Conservation (phyloP, 163 green algal genomes). For the Trebouxia gelatinosa region DNA sequence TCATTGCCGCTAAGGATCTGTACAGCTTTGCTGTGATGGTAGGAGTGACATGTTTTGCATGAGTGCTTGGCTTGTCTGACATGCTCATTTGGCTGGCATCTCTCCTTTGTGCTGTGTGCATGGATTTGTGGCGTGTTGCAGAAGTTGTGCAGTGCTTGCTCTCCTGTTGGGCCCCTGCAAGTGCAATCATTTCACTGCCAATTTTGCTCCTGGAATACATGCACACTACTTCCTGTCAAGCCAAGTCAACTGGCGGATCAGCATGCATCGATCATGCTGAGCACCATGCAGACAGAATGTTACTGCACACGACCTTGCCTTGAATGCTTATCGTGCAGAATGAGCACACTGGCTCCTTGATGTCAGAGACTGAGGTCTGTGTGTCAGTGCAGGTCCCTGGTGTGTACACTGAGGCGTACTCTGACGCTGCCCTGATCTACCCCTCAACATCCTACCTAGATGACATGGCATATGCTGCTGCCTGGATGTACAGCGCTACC, state of each 20-base stretch:
- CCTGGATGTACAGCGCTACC: slow-evolving; percentile 55
- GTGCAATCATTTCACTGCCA: not conserved
- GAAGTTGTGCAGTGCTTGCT: no score
- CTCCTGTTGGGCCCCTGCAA: no score
- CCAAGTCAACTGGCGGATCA: not conserved
- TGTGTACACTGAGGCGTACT: slow-evolving; percentile 12
- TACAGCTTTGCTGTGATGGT: slow-evolving; percentile 41
- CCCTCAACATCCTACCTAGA: slow-evolving; percentile 52
- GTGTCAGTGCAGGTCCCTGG: slow-evolving; percentile 11
- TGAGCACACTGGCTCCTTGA: not conserved
- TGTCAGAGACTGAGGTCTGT: not conserved
- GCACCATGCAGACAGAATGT: not conserved
- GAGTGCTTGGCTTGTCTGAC: not conserved
- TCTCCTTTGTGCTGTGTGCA: not conserved
- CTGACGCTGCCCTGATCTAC: slow-evolving; percentile 40
- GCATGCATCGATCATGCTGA: not conserved
- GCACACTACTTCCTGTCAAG: not conserved
- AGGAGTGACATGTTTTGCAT: not conserved
- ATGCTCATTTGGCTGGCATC: not conserved
- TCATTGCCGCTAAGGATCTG: slow-evolving; percentile 37
- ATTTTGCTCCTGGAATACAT: not conserved
- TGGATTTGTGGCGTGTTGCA: no score
- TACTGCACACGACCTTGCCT: not conserved
- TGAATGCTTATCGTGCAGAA: not conserved
- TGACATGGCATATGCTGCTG: slow-evolving; percentile 56